Percentiles rank a stretch among this genome's conserved stretches.
phyloP scores from a whole-genome alignment of 192 early-diverging fungal species.

The Glomus cerebriforme region DNA sequence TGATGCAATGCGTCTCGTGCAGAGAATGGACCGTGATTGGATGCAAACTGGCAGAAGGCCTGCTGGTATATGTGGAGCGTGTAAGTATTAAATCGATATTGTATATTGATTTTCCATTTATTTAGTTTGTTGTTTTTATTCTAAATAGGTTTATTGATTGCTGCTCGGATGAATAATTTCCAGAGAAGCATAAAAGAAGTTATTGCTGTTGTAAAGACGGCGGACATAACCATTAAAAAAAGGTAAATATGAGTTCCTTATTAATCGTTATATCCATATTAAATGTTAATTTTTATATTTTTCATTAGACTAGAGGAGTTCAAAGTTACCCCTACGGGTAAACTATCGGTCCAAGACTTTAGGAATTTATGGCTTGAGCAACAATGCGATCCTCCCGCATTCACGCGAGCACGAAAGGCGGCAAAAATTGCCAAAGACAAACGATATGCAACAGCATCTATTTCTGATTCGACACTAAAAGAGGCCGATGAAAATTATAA shows the following conservation, averaged over 20 bases:
- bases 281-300: constrained; percentile 7
- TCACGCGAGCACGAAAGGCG: constrained; percentile 53
- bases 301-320: constrained; percentile 77
- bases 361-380: constrained; percentile 82
- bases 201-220: constrained; percentile 87
- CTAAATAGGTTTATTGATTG: constrained; percentile 71
- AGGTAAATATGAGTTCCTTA: constrained; percentile 45
- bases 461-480: background rate
- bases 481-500: constrained; percentile 36
- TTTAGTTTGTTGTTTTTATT: background rate
- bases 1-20: constrained; percentile 81
- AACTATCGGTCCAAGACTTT: constrained; percentile 81
- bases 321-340: constrained; percentile 70
- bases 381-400: constrained; percentile 82
- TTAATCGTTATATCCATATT: background rate
- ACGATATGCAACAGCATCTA: background rate
- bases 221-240: constrained; percentile 79
- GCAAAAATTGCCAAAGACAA: constrained; percentile 42
- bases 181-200: constrained; percentile 81
- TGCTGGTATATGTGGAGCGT: constrained; percentile 93
- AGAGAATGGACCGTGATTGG: constrained; percentile 95
- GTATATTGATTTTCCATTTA: background rate
- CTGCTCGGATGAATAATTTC: constrained; percentile 90
- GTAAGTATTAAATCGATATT: constrained; percentile 31
- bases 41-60: constrained; percentile 86